Evolutionary conservation across 371 early-diverging fungal genomes (phyloP), one percentile per base, ranked within the genome.

Genomic region (Mucor sp.): DNA sequence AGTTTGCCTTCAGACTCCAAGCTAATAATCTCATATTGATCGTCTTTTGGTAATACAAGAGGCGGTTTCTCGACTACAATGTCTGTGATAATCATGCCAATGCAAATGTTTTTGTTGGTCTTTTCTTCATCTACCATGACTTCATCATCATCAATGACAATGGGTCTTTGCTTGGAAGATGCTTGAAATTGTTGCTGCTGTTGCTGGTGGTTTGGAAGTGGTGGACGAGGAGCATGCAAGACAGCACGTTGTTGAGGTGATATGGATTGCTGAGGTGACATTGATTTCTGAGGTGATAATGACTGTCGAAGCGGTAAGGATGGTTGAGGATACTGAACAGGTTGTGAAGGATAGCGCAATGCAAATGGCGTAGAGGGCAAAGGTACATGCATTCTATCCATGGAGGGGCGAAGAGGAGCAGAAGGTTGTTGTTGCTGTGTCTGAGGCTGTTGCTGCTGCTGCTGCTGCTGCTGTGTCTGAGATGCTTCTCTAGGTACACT

Each of bases 31-130:
- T 81, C 81, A 39, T 55, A 79, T 15, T 67, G 58, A 33, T 83
- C 80, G 25, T 79, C 80, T 44, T 72, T 74, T n/a, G 67, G 58
- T 23, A 83, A 39, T 17, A 75, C 64, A 23, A 78, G 48, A 23
- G 64, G 62, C 21, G 55, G 58, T 55, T 70, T 67, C 14, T 71
- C 53, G 12, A 78, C 66, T 12, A 83, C 81, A 19, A 83, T 75
- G 48, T 83, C 84, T 0, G 84, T 73, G 25, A 68, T 74, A 4
- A 83, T 57, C 79, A 83, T 79, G 6, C 84, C 84, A 9, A 83
- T 53, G 60, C 84, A 83, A 0, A 81, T 47, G 43, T 79, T 71
- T 11, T 56, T 53, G 8, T 70, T 74, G 5, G 66, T 67, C 66
- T 66, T 58, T 62, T 72, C 71, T 50, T 75, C 72, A 39, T 74